A percentile compares a stretch with the other conserved stretches of the same genome.
Evolutionary conservation across 1,284 basidiomycete genomes (phyloP).

Genomic region (Flammula alnicola): DNA sequence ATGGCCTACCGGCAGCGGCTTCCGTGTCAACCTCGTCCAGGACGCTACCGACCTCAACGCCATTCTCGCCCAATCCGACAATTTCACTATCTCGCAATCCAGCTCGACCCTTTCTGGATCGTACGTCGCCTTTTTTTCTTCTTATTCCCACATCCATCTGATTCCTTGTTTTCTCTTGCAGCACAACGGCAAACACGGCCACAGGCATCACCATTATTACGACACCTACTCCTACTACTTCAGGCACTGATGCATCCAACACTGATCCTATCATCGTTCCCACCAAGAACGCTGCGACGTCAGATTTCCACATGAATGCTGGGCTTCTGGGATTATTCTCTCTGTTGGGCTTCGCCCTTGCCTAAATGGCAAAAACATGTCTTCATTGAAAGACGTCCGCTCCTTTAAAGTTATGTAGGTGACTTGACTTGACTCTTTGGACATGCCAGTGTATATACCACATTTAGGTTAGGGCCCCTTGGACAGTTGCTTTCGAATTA

Average conservation of each 20-base stretch:
- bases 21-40: slow-evolving; percentile 72
- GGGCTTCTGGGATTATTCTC: slow-evolving; percentile 24
- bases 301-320: slow-evolving; percentile 15
- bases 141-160: no score
- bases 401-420: slow-evolving; percentile 16
- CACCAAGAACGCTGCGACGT: slow-evolving; percentile 16
- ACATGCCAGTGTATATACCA: not conserved
- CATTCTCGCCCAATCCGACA: slow-evolving; percentile 69
- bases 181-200: slow-evolving; percentile 7
- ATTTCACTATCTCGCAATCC: slow-evolving; percentile 69
- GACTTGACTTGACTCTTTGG: not conserved
- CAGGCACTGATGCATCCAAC: slow-evolving; percentile 18
- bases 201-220: slow-evolving; percentile 16
- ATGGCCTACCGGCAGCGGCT: slow-evolving; percentile 56
- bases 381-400: slow-evolving; percentile 22
- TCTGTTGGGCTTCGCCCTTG: slow-evolving; percentile 22
- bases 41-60: slow-evolving; percentile 45
- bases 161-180: not conserved
- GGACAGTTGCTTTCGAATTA: not conserved
- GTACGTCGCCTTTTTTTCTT: not conserved
- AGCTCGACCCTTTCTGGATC: no score
- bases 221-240: slow-evolving; percentile 20
- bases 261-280: slow-evolving; percentile 27
- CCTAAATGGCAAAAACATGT: slow-evolving; percentile 19
- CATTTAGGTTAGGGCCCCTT: not conserved